Evolutionary conservation across 208 protist genomes (phyloP).

Genomic region (Leishmania lainsoni): DNA sequence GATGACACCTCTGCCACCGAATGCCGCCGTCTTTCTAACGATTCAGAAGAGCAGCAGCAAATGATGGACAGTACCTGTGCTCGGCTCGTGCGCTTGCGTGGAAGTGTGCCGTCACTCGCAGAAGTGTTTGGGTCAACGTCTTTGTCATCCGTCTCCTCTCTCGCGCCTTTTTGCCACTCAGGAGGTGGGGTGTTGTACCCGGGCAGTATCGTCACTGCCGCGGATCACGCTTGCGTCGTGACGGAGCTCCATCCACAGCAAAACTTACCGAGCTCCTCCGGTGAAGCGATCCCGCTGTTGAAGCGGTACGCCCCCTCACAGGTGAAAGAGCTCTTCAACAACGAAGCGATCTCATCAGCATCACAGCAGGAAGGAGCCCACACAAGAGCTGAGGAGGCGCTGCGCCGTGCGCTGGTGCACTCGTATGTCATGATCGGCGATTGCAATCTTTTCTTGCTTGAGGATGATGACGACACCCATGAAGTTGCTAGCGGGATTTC

Average conservation of each 20-base stretch:
- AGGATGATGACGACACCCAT: conserved; percentile 26
- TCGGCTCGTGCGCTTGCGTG: neutral
- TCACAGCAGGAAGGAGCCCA: neutral
- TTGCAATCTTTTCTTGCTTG: conserved; percentile 89
- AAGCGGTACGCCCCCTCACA: conserved; percentile 18
- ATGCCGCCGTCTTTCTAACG: neutral
- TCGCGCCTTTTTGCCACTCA: neutral
- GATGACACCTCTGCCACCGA: neutral
- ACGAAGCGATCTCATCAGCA: neutral
- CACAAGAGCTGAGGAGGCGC: neutral
- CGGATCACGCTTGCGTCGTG: conserved; percentile 3
- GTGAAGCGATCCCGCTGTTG: conserved; percentile 8
- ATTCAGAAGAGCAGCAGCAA: neutral
- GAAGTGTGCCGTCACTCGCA: neutral
- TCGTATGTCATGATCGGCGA: conserved; percentile 83
- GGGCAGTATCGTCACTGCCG: conserved; percentile 21
- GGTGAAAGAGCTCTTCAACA: conserved; percentile 7
- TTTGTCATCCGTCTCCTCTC: neutral
- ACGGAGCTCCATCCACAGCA: neutral
- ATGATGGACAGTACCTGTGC: neutral
- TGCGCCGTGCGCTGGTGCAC: neutral
- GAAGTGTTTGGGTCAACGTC: neutral
- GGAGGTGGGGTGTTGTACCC: neutral
- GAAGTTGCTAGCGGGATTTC: neutral
- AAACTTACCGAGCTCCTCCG: neutral